Evolutionary conservation across 2,329 filamentous ascomycete genomes (phyloP), one percentile per base, ranked within the genome.

Genomic region (Fusarium buxicola): DNA sequence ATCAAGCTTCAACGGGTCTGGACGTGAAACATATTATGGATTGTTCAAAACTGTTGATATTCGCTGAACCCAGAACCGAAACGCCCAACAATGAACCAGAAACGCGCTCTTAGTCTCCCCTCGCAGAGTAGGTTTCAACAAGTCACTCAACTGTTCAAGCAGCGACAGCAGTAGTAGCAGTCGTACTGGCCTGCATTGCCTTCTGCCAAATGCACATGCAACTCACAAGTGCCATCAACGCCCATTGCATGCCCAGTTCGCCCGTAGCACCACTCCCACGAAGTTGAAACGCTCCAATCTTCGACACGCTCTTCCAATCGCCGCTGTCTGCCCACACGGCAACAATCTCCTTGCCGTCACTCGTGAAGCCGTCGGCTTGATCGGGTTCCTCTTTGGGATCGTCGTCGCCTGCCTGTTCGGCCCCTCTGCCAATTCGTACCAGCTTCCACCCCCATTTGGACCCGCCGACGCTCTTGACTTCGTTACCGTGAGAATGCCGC

Each of bases 141-240:
- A 16, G 3, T 8, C 7, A 5, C 7, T 15, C 11, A 30, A 11
- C 25, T 27, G 38, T 7, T 15, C 16, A 38, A 56, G 41, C 25
- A 24, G 44, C 54, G 6, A 30, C 53, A 2, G 25, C 45, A 3
- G 43, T 24, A 8, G 25, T 3, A 3, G 41, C 30, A 3, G n/a
- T 38, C 27, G n/a, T 39, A 1, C 9, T 15, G 24, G 30, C 15
- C 43, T 39, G 48, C 31, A 59, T 56, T 8, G 5, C 24, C 16
- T 39, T 55, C 12, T 65, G 39, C 51, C 51, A 66, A 8, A 58
- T 60, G 2, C 58, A 69, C 38, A 62, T 25, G 16, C 47, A 59
- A n/a, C 57, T 69, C 59, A 65, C 44, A 6, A 66, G 30, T 2
- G 56, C 60, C 60, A 65, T 70, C 2, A 62, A 24, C 8, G 38